These are phyloP conservation scores for Lentinula aciculospora DNA, from an alignment of 768 basidiomycete species.

Conservation along the genomic window DNA sequence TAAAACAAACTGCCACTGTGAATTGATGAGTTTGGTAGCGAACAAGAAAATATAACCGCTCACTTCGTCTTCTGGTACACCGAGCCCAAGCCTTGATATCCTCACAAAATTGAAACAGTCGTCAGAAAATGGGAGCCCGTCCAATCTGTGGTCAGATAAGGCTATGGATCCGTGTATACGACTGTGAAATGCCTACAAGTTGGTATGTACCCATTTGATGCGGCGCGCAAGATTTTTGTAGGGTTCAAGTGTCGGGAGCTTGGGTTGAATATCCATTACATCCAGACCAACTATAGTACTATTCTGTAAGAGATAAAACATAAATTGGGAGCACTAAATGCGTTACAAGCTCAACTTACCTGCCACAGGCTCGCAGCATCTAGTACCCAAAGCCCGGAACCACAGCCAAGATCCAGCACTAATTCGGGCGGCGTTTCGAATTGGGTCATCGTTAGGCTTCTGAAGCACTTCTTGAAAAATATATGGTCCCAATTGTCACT, in stretches of 20 bases:
- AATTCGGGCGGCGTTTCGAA: constrained; percentile 44
- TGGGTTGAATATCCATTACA: constrained; percentile 48
- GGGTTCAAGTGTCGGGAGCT: constrained; percentile 26
- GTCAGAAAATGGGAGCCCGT: constrained; percentile 54
- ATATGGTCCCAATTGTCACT: constrained; percentile 74
- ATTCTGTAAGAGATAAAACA: constrained; percentile 27
- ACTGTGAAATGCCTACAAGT: constrained; percentile 41
- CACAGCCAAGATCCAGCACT: constrained; percentile 69
- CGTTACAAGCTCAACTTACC: constrained; percentile 28
- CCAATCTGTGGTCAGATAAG: constrained; percentile 38
- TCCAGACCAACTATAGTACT: constrained; percentile 59
- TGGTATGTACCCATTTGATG: constrained; percentile 62
- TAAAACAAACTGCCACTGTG: constrained; percentile 59
- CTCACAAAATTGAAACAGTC: constrained; percentile 62
- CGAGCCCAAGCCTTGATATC: constrained; percentile 58
- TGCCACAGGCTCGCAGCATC: constrained; percentile 65
- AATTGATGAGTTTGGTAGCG: constrained; percentile 8
- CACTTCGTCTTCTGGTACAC: constrained; percentile 69
- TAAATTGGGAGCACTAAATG: not conserved
- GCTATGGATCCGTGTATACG: not conserved
- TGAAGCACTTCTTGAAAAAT: constrained; percentile 47
- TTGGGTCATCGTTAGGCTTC: constrained; percentile 47
- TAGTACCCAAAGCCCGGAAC: constrained; percentile 65
- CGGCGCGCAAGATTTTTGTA: constrained; percentile 39
- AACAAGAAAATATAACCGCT: constrained; percentile 13